Conservation (phyloP, 495 filamentous ascomycete genomes). For the Penicillium alfredii region DNA sequence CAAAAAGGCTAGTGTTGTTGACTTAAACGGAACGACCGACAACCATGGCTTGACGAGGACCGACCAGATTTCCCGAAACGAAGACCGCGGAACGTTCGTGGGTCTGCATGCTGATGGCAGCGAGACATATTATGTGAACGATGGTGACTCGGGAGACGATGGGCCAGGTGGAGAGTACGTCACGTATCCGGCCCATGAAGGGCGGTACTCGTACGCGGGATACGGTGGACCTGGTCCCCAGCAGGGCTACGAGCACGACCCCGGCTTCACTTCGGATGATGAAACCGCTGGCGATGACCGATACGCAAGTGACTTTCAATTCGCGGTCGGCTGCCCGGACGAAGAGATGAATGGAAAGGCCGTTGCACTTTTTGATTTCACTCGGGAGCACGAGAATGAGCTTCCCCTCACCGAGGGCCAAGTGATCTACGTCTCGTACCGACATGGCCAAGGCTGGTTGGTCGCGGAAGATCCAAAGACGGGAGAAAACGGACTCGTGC, state of each 20-base stretch:
- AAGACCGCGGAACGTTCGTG: constrained; percentile 58
- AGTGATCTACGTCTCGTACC: constrained; percentile 91
- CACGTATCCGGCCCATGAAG: constrained; percentile 65
- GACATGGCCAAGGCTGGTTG: constrained; percentile 94
- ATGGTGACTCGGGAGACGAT: constrained; percentile 52
- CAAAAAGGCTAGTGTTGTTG: constrained; percentile 62
- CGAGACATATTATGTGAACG: constrained; percentile 70
- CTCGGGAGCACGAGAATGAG: constrained; percentile 93
- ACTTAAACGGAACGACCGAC: constrained; percentile 27
- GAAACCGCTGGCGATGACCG: constrained; percentile 54
- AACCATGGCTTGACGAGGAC: constrained; percentile 11
- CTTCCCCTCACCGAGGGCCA: constrained; percentile 89
- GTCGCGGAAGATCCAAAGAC: constrained; percentile 96
- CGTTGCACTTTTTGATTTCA: constrained; percentile 91
- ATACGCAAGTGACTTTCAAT: constrained; percentile 85
- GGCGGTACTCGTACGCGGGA: constrained; percentile 47
- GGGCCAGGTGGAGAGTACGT: constrained; percentile 76
- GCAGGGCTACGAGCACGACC: constrained; percentile 49
- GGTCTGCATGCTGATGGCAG: constrained; percentile 66
- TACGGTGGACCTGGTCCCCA: constrained; percentile 41
- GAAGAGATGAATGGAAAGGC: constrained; percentile 98
- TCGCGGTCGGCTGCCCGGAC: constrained; percentile 90
- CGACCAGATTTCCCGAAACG: constrained; percentile 34
- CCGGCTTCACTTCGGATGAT: constrained; percentile 56
- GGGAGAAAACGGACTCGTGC: constrained; percentile 80